These are phyloP conservation scores for Cladophialophora bantiana DNA, from an alignment of 2,329 filamentous ascomycete genomes.

Conservation along the genomic window DNA sequence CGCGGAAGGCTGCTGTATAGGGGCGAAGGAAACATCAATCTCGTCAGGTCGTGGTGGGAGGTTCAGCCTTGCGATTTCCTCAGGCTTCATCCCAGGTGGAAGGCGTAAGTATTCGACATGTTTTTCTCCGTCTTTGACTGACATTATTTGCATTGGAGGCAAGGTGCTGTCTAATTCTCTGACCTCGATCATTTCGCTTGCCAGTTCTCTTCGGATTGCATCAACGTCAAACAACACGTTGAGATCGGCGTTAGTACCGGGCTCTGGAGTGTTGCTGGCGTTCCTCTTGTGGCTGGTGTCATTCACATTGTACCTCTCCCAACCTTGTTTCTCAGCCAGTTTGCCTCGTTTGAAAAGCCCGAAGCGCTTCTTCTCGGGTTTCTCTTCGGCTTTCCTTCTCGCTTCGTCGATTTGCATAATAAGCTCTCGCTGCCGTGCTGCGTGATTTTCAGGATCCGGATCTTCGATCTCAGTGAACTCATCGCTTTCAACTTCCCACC, in stretches of 20 bases:
- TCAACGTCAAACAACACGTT: constrained; percentile 91
- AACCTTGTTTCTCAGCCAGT: constrained; percentile 75
- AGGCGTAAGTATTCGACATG: constrained; percentile 39
- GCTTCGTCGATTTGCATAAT: constrained; percentile 98
- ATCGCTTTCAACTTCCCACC: constrained; percentile 89
- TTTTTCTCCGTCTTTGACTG: constrained; percentile 38
- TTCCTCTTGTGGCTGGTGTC: constrained; percentile 22
- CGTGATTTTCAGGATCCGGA: constrained; percentile 92
- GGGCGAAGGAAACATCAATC: constrained; percentile 34
- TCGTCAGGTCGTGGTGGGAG: constrained; percentile 41
- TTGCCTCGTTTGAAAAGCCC: constrained; percentile 82
- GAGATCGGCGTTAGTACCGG: constrained; percentile 54
- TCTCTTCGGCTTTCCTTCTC: constrained; percentile 81
- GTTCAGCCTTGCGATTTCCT: constrained; percentile 39
- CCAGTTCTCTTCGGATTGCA: constrained; percentile 85
- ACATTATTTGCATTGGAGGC: constrained; percentile 80
- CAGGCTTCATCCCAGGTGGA: constrained; percentile 35
- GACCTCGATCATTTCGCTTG: constrained; percentile 72
- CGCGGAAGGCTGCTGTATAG: constrained; percentile 21
- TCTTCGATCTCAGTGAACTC: constrained; percentile 98
- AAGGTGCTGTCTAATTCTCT: constrained; percentile 86
- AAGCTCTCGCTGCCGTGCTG: constrained; percentile 84
- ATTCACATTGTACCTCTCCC: constrained; percentile 88
- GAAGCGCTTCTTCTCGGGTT: constrained; percentile 75
- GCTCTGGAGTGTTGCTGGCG: constrained; percentile 22